Evolutionary conservation across 116 monocot genomes (phyloP).

Genomic region (Phalaenopsis hybrid): DNA sequence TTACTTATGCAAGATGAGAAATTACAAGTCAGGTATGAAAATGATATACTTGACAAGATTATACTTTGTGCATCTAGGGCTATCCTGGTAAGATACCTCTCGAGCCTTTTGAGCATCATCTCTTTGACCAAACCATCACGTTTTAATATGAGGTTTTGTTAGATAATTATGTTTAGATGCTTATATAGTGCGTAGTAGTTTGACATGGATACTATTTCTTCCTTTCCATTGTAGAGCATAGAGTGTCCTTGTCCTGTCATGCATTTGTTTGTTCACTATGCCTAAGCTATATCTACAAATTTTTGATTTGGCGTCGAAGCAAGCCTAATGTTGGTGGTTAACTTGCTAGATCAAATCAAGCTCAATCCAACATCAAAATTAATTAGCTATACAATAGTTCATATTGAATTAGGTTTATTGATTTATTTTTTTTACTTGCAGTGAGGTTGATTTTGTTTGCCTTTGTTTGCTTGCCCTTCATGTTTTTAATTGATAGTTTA

Average conservation of each 20-base stretch:
- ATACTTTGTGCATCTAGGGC: neutral
- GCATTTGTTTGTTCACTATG: neutral
- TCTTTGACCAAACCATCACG: neutral
- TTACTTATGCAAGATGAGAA: neutral
- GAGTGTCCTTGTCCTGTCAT: neutral
- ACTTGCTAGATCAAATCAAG: neutral
- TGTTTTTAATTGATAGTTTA: neutral
- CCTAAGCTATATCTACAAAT: neutral
- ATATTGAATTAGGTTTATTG: neutral
- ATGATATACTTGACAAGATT: neutral
- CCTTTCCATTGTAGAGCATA: neutral
- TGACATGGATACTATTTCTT: neutral
- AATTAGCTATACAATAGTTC: too few species aligned
- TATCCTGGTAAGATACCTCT: neutral
- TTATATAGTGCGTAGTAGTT: neutral
- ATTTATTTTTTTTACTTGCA: neutral
- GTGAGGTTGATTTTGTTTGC: neutral
- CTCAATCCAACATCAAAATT: neutral
- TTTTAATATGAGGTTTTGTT: neutral
- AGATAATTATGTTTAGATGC: neutral
- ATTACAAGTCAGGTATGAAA: neutral
- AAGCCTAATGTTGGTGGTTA: neutral
- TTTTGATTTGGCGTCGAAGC: neutral
- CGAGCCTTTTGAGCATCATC: neutral
- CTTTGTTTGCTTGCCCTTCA: neutral